These are phyloP conservation scores for Typha latifolia DNA, from an alignment of 176 grass and related monocot species.

Conservation along the genomic window DNA sequence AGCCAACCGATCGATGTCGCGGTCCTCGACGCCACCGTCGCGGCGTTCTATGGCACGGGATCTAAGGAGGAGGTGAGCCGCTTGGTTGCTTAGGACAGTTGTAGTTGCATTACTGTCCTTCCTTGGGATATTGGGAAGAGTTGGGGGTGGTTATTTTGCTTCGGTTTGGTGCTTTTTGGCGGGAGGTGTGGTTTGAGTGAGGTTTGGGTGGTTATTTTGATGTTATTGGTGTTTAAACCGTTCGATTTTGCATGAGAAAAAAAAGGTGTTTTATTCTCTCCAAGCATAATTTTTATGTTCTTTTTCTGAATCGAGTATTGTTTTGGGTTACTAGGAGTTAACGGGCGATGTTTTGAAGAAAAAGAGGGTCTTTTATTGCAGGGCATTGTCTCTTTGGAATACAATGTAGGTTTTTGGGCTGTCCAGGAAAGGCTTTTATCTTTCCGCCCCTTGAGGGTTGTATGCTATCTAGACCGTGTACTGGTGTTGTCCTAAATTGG, in stretches of 20 bases:
- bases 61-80: constrained; percentile 88
- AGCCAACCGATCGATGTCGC: constrained; percentile 91
- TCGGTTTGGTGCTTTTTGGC: not conserved
- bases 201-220: not conserved
- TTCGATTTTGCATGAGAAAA: not conserved
- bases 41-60: constrained; percentile 98
- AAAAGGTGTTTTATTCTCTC: not conserved
- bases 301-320: not conserved
- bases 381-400: not conserved
- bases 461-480: too few relatives aligned
- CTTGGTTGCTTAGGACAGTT: not conserved
- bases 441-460: too few relatives aligned
- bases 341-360: not conserved
- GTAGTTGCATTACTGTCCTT: not conserved
- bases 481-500: not conserved
- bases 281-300: not conserved
- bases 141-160: not conserved
- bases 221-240: not conserved
- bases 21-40: constrained; percentile 85
- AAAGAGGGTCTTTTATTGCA: not conserved
- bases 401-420: too few relatives aligned
- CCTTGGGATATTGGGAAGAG: not conserved
- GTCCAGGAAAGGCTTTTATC: too few relatives aligned
- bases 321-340: not conserved
- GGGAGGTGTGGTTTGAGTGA: not conserved